phyloP scores from a whole-genome alignment of 441 rosid species.

The Populus trichocarpa region DNA sequence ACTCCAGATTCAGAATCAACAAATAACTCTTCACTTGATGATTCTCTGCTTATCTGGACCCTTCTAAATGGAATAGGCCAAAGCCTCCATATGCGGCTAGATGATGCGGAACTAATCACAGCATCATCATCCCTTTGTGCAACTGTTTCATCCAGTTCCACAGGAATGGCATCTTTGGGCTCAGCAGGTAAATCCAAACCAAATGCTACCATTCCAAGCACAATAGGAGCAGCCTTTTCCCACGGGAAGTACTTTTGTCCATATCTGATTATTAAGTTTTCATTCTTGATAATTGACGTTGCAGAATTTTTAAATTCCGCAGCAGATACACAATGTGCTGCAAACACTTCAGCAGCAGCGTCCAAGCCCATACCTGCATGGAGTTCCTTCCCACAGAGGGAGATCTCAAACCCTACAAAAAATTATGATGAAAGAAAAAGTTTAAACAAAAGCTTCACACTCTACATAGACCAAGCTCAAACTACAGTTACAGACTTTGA shows the following conservation, averaged over 20 bases:
- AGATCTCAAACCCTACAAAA: conserved; percentile 68
- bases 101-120: conserved; percentile 38
- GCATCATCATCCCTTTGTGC: conserved; percentile 41
- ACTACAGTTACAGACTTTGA: not conserved
- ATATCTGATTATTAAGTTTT: conserved; percentile 55
- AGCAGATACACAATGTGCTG: conserved; percentile 46
- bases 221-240: conserved; percentile 73
- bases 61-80: conserved; percentile 84
- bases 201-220: conserved; percentile 66
- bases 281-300: conserved; percentile 52
- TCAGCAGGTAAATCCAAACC: conserved; percentile 59
- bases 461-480: conserved; percentile 12
- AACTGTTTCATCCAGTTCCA: conserved; percentile 44
- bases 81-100: conserved; percentile 74
- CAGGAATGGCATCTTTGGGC: conserved; percentile 55
- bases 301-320: conserved; percentile 58
- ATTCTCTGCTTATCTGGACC: conserved; percentile 60
- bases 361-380: conserved; percentile 61
- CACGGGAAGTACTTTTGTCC: conserved; percentile 57
- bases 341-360: conserved; percentile 69
- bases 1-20: conserved; percentile 67
- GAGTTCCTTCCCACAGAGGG: conserved; percentile 77
- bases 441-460: conserved; percentile 7
- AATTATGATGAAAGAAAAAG: conserved; percentile 19
- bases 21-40: conserved; percentile 74